Conservation (phyloP, 2,329 filamentous ascomycete species). For the Venturia pyrina region DNA sequence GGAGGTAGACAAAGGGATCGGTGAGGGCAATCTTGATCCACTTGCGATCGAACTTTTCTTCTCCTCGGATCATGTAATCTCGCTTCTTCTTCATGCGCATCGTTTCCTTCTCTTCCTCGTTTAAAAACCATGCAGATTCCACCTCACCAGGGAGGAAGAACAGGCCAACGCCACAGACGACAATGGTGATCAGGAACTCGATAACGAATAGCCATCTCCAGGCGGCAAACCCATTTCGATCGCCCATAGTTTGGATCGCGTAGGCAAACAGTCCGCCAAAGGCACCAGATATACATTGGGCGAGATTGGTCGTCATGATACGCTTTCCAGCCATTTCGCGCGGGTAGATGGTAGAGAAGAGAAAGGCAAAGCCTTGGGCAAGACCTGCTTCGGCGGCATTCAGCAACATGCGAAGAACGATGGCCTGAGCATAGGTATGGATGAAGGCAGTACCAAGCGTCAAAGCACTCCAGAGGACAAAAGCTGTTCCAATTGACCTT, state of each 20-base stretch:
- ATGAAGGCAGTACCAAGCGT: too few species aligned
- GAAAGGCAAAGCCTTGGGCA: conserved; percentile 17
- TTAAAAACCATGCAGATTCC: conserved; percentile 22
- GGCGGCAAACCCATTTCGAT: conserved; percentile 17
- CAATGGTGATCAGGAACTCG: conserved; percentile 16
- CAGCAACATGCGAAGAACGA: too few species aligned
- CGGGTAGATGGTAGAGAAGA: conserved; percentile 23
- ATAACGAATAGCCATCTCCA: conserved; percentile 17
- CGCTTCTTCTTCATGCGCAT: conserved; percentile 21
- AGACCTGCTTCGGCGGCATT: too few species aligned
- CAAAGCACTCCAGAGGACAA: too few species aligned
- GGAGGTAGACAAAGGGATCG: conserved; percentile 23
- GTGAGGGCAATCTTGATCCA: conserved; percentile 22
- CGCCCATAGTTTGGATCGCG: conserved; percentile 21
- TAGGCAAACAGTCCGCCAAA: conserved; percentile 21
- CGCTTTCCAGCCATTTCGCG: conserved; percentile 18
- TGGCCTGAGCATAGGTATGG: too few species aligned
- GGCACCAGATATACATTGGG: conserved; percentile 18
- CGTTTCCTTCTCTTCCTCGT: conserved; percentile 12
- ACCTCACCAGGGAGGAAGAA: conserved; percentile 18
- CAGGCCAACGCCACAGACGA: conserved; percentile 16
- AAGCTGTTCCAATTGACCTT: too few species aligned
- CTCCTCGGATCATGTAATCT: conserved; percentile 22
- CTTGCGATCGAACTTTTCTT: conserved; percentile 22
- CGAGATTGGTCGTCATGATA: conserved; percentile 20